These are phyloP conservation scores for Linaria vulgaris DNA, from an alignment of 257 asterid genomes.

Conservation along the genomic window DNA sequence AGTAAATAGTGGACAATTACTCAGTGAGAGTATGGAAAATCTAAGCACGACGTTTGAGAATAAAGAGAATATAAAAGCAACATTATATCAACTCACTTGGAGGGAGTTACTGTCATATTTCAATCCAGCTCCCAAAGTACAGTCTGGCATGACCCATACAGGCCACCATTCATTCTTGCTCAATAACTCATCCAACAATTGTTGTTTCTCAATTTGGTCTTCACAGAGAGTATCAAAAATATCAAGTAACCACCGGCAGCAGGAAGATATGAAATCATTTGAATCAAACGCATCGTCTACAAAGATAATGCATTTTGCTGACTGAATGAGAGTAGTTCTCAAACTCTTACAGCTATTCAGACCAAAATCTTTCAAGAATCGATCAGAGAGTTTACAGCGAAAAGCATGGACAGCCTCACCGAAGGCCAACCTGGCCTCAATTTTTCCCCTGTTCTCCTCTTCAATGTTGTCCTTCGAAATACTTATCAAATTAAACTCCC, in stretches of 20 bases:
- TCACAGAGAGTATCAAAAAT: slow-evolving; percentile 57
- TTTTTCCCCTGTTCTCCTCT: slow-evolving; percentile 40
- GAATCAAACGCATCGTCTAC: slow-evolving; percentile 46
- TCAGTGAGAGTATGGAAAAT: background rate
- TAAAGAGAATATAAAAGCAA: background rate
- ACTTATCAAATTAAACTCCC: slow-evolving; percentile 69
- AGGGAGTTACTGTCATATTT: slow-evolving; percentile 39
- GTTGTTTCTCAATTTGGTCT: slow-evolving; percentile 76
- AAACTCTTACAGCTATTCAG: slow-evolving; percentile 39
- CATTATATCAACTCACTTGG: slow-evolving; percentile 53
- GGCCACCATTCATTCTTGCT: slow-evolving; percentile 73
- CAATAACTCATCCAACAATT: slow-evolving; percentile 66
- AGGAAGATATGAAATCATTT: slow-evolving; percentile 53
- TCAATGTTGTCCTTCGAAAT: slow-evolving; percentile 44
- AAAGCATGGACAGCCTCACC: slow-evolving; percentile 60
- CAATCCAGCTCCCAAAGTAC: slow-evolving; percentile 36
- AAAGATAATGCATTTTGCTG: slow-evolving; percentile 46
- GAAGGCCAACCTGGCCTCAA: slow-evolving; percentile 52
- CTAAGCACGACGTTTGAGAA: slow-evolving; percentile 14
- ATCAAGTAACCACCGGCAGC: slow-evolving; percentile 72
- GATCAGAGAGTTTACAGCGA: slow-evolving; percentile 43
- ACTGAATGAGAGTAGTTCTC: slow-evolving; percentile 55
- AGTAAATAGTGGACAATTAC: slow-evolving; percentile 1
- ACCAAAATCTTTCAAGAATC: slow-evolving; percentile 45
- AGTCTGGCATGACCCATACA: slow-evolving; percentile 58